These are phyloP conservation scores for Hypomontagnella monticulosa DNA, from an alignment of 495 filamentous ascomycete genomes.

Conservation along the genomic window DNA sequence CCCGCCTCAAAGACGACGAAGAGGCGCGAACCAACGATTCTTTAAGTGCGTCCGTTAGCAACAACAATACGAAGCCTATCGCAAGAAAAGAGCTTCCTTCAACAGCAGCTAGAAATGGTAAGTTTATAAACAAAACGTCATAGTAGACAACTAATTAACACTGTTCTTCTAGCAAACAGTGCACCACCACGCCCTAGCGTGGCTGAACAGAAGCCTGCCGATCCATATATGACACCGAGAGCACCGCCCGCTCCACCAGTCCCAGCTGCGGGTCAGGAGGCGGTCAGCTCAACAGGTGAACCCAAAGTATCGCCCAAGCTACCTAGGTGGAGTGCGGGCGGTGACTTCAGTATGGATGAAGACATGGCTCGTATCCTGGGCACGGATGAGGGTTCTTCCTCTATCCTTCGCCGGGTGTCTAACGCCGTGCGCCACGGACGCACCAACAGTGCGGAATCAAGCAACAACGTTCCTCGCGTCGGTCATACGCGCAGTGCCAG, in stretches of 20 bases:
- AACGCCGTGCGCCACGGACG: slow-evolving; percentile 94
- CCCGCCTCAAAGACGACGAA: slow-evolving; percentile 56
- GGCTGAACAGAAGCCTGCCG: slow-evolving; percentile 58
- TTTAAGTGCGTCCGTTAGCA: slow-evolving; percentile 42
- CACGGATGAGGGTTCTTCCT: slow-evolving; percentile 72
- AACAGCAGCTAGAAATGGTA: slow-evolving; percentile 49
- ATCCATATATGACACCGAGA: slow-evolving; percentile 71
- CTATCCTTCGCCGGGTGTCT: slow-evolving; percentile 86
- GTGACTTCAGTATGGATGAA: slow-evolving; percentile 89
- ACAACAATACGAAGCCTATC: slow-evolving; percentile 55
- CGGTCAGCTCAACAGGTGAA: slow-evolving; percentile 60
- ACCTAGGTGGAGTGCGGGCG: slow-evolving; percentile 75
- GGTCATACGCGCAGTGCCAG: slow-evolving; percentile 65
- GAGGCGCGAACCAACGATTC: slow-evolving; percentile 56
- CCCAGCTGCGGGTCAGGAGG: slow-evolving; percentile 62
- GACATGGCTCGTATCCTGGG: slow-evolving; percentile 85
- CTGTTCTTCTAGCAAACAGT: slow-evolving; percentile 50
- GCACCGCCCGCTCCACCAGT: slow-evolving; percentile 68
- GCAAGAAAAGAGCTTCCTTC: slow-evolving; percentile 59
- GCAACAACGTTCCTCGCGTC: slow-evolving; percentile 55
- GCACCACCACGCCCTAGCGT: slow-evolving; percentile 38
- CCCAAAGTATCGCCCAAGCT: slow-evolving; percentile 75
- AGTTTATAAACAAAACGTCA: slow-evolving; percentile 25
- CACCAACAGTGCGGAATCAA: slow-evolving; percentile 72
- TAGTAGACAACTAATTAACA: slow-evolving; percentile 13